Base-by-base conservation (phyloP, 2,329 filamentous ascomycete genomes). In the Endocalyx cinctus region DNA sequence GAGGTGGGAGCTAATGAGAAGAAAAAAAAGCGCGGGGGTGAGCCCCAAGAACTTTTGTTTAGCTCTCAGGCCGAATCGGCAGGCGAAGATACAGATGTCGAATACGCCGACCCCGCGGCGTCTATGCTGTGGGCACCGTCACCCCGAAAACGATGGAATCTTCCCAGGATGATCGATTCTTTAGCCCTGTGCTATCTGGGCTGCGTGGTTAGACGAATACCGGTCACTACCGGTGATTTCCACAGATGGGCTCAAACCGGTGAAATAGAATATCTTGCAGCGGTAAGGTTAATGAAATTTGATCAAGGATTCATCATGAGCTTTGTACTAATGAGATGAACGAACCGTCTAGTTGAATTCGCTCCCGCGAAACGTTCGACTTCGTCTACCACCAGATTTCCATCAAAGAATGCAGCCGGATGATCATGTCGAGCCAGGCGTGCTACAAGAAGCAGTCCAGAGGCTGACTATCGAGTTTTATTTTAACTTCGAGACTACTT, bases 151-250 rank as follows among this genome's bases (percentile, higher is more conserved):
- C n/a, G n/a, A n/a, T n/a, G n/a, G 66, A 65, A 69, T 29, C 48
- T 77, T 47, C 88, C 89, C 2, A 77, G 66, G 32, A 63, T 94
- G 22, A 63, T 85, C 26, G 89, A 95, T 46, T 83, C 82, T 1
- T 60, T 97, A 33, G 80, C 71, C 2, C 57, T 95, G 10, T 88
- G 85, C 52, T 96, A 96, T 61, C 60, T 96, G 20, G 89, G 79
- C 2, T 79, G 79, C 23, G 51, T 92, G 28, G 66, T 95, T 17
- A 67, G 95, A 46, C 78, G 83, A 35, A 67, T 92, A 35, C 87
- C 89, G 0, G 69, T 86, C n/a, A 78, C 80, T 15, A 64, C 90
- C 6, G 82, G 79, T 10, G 85, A 94, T 43, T 59, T 97, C 10
- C 71, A 71, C 34, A 64, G 67, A 27, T 94, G 85, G 79, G 77